A percentile compares a stretch with the other conserved stretches of the same genome.
These are phyloP conservation scores for Westerdykella sp. DNA, from an alignment of 2,329 filamentous ascomycete genomes.

Conservation along the genomic window DNA sequence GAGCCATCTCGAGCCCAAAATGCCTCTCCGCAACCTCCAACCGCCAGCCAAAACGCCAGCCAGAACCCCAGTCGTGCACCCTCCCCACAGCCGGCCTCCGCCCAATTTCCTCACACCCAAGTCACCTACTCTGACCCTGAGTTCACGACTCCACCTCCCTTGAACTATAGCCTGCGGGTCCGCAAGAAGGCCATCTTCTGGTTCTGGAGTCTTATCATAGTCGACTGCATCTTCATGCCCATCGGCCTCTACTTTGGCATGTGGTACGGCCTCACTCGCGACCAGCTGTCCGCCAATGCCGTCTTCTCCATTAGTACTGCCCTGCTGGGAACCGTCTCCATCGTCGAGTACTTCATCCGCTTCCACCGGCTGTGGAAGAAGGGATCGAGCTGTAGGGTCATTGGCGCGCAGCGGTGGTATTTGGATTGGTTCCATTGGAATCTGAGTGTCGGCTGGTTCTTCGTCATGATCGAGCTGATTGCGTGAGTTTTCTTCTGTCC, in stretches of 20 bases:
- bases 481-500: slow-evolving; percentile 31
- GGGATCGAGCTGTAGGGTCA: slow-evolving; percentile 48
- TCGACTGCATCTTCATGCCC: slow-evolving; percentile 55
- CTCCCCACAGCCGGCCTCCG: slow-evolving; percentile 25
- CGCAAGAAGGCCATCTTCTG: slow-evolving; percentile 51
- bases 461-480: slow-evolving; percentile 53
- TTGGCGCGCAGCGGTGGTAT: slow-evolving; percentile 41
- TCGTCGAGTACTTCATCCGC: slow-evolving; percentile 49
- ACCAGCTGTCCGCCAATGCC: slow-evolving; percentile 44
- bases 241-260: slow-evolving; percentile 56
- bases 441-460: slow-evolving; percentile 49
- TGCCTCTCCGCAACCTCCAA: background rate
- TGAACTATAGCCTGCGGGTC: slow-evolving; percentile 51
- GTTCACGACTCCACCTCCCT: slow-evolving; percentile 43
- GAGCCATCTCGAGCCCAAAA: background rate
- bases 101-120: slow-evolving; percentile 38
- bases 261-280: slow-evolving; percentile 49
- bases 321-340: slow-evolving; percentile 48
- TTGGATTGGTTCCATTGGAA: slow-evolving; percentile 56
- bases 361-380: slow-evolving; percentile 47
- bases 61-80: slow-evolving; percentile 20
- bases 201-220: slow-evolving; percentile 55
- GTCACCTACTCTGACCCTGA: slow-evolving; percentile 36
- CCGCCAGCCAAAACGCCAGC: slow-evolving; percentile 7
- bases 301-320: slow-evolving; percentile 52